Conservation (phyloP, 768 basidiomycete species). For the Suillus occidentalis region DNA sequence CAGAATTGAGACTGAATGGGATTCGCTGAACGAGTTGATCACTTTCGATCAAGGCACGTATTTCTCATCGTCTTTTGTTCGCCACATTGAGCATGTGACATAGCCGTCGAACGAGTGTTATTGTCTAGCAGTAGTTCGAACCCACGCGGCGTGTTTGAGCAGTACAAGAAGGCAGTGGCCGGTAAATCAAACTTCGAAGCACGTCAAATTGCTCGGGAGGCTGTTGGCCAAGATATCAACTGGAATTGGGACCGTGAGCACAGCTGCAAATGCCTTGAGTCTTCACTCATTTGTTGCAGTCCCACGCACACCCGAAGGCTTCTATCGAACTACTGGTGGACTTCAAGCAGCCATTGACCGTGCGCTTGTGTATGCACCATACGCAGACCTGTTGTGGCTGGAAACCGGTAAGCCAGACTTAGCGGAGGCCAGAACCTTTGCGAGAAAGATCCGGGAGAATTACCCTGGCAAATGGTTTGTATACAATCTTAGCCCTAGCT, state of each 20-base stretch:
- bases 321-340: conserved; percentile 85
- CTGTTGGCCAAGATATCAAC: conserved; percentile 59
- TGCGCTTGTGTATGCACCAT: conserved; percentile 75
- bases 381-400: conserved; percentile 89
- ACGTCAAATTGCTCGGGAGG: conserved; percentile 69
- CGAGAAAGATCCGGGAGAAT: conserved; percentile 67
- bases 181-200: conserved; percentile 76
- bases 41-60: conserved; percentile 82
- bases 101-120: conserved; percentile 27
- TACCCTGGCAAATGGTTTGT: conserved; percentile 80
- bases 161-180: conserved; percentile 55
- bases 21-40: conserved; percentile 59
- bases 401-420: conserved; percentile 91
- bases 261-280: neutral
- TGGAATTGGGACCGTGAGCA: conserved; percentile 89
- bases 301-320: conserved; percentile 88
- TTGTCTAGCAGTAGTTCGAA: conserved; percentile 22
- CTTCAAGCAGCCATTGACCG: conserved; percentile 82
- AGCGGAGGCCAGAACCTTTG: conserved; percentile 75
- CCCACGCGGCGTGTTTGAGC: conserved; percentile 46
- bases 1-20: conserved; percentile 75
- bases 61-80: conserved; percentile 7
- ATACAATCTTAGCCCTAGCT: conserved; percentile 92
- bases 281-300: conserved; percentile 41
- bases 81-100: neutral